Evolutionary conservation across 78 protist species (phyloP).

Genomic region (Dictyostelium firmibasis): DNA sequence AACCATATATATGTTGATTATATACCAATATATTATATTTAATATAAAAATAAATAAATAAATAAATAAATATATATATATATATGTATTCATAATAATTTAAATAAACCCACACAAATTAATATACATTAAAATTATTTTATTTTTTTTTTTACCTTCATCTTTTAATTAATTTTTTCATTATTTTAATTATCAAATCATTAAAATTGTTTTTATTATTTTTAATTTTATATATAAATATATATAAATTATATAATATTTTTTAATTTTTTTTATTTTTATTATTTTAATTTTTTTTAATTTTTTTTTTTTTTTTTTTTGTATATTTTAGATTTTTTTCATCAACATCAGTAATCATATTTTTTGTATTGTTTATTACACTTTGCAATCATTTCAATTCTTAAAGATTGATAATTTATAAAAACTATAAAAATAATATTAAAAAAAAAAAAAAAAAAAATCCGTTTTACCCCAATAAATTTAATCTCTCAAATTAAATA

Average conservation of each 20-base stretch:
- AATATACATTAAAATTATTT: not conserved
- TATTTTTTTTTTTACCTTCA: not conserved
- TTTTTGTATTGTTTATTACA: not conserved
- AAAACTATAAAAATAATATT: not conserved
- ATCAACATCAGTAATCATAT: constrained; percentile 1
- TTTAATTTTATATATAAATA: not conserved
- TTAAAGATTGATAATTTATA: not conserved
- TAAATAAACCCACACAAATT: not conserved
- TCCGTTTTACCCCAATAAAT: not conserved
- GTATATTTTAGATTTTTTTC: not conserved
- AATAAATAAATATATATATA: too few relatives aligned
- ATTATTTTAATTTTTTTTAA: not conserved
- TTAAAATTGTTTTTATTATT: not conserved
- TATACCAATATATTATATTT: too few relatives aligned
- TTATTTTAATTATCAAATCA: not conserved
- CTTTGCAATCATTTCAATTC: not conserved
- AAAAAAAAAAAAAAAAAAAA: not conserved
- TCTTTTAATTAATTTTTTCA: not conserved
- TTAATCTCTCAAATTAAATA: not conserved
- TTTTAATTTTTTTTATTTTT: not conserved
- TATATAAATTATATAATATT: not conserved
- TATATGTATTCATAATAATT: too few relatives aligned
- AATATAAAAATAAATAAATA: too few relatives aligned
- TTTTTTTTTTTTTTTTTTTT: not conserved
- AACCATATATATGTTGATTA: not conserved